These are phyloP conservation scores for Salix caprea DNA, from an alignment of 345 rosid genomes.

Conservation along the genomic window DNA sequence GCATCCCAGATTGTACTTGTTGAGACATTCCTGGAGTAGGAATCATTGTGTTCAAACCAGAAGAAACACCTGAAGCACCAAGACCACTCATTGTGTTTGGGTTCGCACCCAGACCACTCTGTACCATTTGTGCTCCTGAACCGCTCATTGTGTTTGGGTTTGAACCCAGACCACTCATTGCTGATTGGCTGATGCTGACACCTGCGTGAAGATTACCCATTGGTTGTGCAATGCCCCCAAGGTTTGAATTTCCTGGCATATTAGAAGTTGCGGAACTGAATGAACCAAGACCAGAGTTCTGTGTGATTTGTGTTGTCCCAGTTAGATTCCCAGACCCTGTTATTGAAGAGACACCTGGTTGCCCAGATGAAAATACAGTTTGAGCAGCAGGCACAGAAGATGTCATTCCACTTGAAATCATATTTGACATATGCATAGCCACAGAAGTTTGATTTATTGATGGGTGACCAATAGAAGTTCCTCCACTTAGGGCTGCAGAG, in stretches of 20 bases:
- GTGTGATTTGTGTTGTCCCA: constrained; percentile 60
- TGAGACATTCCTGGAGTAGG: constrained; percentile 88
- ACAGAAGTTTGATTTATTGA: constrained; percentile 78
- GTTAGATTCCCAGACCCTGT: constrained; percentile 61
- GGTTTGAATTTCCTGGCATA: constrained; percentile 57
- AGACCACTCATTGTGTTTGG: constrained; percentile 70
- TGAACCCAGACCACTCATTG: constrained; percentile 39
- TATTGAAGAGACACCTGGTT: constrained; percentile 51
- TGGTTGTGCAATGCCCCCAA: constrained; percentile 75
- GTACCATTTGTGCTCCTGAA: constrained; percentile 75
- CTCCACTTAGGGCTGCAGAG: constrained; percentile 82
- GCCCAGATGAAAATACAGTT: constrained; percentile 71
- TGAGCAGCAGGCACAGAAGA: constrained; percentile 79
- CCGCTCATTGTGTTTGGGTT: constrained; percentile 45
- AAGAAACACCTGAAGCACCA: constrained; percentile 60
- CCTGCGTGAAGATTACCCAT: constrained; percentile 51
- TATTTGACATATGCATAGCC: constrained; percentile 91
- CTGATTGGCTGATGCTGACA: constrained; percentile 47
- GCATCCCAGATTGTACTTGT: constrained; percentile 65
- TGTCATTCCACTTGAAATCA: constrained; percentile 90
- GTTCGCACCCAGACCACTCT: constrained; percentile 68
- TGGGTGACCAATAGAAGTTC: constrained; percentile 70
- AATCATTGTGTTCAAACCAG: constrained; percentile 76
- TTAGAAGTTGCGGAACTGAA: constrained; percentile 57
- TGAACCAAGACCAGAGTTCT: constrained; percentile 52